Conservation (phyloP, 352 stramenopile species). For the Globisporangium alternatum region DNA sequence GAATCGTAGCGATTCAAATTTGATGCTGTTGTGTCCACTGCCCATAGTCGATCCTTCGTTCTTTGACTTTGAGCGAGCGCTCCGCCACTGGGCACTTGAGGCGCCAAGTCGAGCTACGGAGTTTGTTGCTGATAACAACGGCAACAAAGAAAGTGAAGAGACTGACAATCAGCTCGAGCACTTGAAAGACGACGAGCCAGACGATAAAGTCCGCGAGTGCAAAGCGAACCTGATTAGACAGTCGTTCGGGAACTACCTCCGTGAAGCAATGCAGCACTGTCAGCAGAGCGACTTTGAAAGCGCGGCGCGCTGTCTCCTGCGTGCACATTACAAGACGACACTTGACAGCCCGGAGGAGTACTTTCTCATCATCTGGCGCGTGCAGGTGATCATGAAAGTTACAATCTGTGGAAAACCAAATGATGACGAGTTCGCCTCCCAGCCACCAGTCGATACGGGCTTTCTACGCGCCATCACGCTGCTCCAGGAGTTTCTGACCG, state of each 20-base stretch:
- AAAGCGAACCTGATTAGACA: slow-evolving; percentile 11
- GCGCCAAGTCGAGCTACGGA: neutral
- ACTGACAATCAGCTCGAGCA: slow-evolving; percentile 12
- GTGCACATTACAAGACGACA: slow-evolving; percentile 48
- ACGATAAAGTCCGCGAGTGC: neutral
- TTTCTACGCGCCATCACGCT: slow-evolving; percentile 22
- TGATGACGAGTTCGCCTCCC: neutral
- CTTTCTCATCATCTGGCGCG: slow-evolving; percentile 37
- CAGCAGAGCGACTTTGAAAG: slow-evolving; percentile 18
- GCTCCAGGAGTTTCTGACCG: slow-evolving; percentile 36
- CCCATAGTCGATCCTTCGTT: slow-evolving; percentile 39
- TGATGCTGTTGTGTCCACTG: slow-evolving; percentile 16
- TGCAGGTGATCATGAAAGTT: slow-evolving; percentile 30
- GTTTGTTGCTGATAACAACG: slow-evolving; percentile 1
- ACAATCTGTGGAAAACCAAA: neutral
- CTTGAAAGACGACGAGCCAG: neutral
- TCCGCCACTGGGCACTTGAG: slow-evolving; percentile 23
- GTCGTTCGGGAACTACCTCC: slow-evolving; percentile 20
- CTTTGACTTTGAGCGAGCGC: slow-evolving; percentile 31
- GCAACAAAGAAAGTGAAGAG: slow-evolving; percentile 1
- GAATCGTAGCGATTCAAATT: neutral
- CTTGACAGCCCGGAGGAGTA: slow-evolving; percentile 57
- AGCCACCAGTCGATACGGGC: neutral
- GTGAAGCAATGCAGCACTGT: slow-evolving; percentile 19
- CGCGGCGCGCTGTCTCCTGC: slow-evolving; percentile 30